Evolutionary conservation across 2,329 filamentous ascomycete genomes (phyloP), one percentile per base, ranked within the genome.

Genomic region (Lomentospora prolificans): DNA sequence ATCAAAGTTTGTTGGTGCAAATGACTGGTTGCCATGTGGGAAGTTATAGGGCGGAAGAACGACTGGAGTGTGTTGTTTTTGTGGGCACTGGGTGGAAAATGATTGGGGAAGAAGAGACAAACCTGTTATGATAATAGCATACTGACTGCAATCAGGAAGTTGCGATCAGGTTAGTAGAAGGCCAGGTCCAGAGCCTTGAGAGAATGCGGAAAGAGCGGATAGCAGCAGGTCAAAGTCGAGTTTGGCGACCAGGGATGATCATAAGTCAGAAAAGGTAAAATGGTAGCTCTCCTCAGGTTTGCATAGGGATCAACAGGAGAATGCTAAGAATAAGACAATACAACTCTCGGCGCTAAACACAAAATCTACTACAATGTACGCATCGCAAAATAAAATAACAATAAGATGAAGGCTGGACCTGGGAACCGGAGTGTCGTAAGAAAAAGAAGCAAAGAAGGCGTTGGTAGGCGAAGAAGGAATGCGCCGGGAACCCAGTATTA

Each of bases 51-150:
- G 17, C 6, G 44, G 22, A 48, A 25, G 44, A 25, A 22, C 17
- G 7, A 48, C 44, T 48, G 22, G 44, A 19, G 22, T 48, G 22
- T 48, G 17, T 48, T 48, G 44, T 48, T 48, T 46, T 48, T 48
- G 44, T 48, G 44, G 44, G 24, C 17, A 48, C 44, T n/a, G 19
- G 44, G 22, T 12, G 24, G 24, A 25, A 22, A 25, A 22, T 22
- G 44, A 48, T 48, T 48, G 44, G 22, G 24, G 19, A 12, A 12
- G 44, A 48, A 27, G 3, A 14, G 44, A 48, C 44, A 48, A 48
- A 48, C 44, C 44, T 48, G 8, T 48, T 48, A 48, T 48, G 44
- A 48, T 22, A 48, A 48, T 48, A 25, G 22, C 44, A 48, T 48
- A 22, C 22, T 48, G 44, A 25, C 44, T 12, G 22, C 9, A 48